These are phyloP conservation scores for Colletotrichum sp. DNA, from an alignment of 2,329 filamentous ascomycete genomes.

Conservation along the genomic window DNA sequence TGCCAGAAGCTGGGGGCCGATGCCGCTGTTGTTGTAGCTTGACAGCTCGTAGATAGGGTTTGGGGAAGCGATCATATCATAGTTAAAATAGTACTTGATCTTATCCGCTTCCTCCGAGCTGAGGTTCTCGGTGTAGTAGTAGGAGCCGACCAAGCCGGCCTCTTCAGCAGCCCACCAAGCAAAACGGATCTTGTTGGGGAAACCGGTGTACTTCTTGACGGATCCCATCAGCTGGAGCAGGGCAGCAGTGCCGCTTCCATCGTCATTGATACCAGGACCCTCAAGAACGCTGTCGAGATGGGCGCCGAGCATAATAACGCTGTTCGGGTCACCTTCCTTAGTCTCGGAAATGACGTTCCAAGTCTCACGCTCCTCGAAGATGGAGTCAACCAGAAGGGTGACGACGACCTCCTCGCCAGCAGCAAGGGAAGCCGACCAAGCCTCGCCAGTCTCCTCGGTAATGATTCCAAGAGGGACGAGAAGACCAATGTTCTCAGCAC, in stretches of 20 bases:
- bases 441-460: constrained; percentile 36
- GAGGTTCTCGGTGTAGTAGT: constrained; percentile 43
- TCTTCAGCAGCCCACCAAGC: constrained; percentile 49
- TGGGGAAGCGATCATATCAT: constrained; percentile 68
- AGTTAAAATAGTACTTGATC: constrained; percentile 72
- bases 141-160: constrained; percentile 45
- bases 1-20: constrained; percentile 37
- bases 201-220: constrained; percentile 39
- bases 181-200: constrained; percentile 47
- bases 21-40: constrained; percentile 42
- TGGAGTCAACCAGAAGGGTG: constrained; percentile 39
- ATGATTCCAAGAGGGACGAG: constrained; percentile 42
- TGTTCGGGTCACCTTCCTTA: constrained; percentile 45
- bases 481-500: constrained; percentile 40
- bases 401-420: constrained; percentile 37
- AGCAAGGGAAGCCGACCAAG: constrained; percentile 37
- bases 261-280: constrained; percentile 45
- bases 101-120: constrained; percentile 48
- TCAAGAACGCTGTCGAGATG: constrained; percentile 45
- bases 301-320: constrained; percentile 46
- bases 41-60: constrained; percentile 35
- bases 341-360: constrained; percentile 49
- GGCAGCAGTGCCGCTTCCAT: constrained; percentile 41
- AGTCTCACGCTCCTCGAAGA: constrained; percentile 37
- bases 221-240: constrained; percentile 41